Conservation (phyloP, 208 protist species). For the Acanthamoeba triangularis region DNA sequence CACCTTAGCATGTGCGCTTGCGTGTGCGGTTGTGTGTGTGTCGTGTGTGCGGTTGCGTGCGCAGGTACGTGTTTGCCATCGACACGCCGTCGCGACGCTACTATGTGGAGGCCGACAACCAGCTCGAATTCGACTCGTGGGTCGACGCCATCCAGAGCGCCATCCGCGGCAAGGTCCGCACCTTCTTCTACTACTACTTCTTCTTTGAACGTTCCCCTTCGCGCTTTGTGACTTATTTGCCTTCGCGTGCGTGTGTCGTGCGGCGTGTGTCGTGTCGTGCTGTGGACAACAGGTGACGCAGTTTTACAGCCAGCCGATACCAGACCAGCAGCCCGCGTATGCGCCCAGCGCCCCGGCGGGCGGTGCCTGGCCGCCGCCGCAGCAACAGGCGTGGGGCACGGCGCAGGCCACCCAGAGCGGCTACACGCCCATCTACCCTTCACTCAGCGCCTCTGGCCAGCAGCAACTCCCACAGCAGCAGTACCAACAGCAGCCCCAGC, state of each 20-base stretch:
- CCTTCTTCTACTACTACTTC: not conserved
- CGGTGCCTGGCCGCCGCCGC: not conserved
- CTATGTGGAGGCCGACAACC: conserved; percentile 6
- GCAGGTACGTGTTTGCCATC: conserved; percentile 35
- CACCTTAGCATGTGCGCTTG: not conserved
- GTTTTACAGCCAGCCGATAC: conserved; percentile 27
- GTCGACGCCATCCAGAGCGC: not conserved
- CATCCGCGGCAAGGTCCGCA: conserved; percentile 10
- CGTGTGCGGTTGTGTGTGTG: no score
- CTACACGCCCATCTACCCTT: conserved; percentile 3
- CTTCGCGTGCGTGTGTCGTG: no score
- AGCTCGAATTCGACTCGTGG: conserved; percentile 24
- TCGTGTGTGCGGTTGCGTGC: not conserved
- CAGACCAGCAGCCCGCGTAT: not conserved
- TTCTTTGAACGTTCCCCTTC: not conserved
- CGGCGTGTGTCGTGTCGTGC: no score
- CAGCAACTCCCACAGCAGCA: not conserved
- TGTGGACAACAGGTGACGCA: not conserved
- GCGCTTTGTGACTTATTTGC: not conserved
- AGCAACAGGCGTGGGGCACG: not conserved
- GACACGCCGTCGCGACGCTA: conserved; percentile 26
- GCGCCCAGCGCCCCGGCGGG: not conserved
- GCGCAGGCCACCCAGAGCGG: not conserved
- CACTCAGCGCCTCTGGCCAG: not conserved
- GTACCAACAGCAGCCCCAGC: not conserved